Evolutionary conservation across 495 filamentous ascomycete genomes (phyloP), one percentile per base, ranked within the genome.

Genomic region (Aspergillus asperescens): DNA sequence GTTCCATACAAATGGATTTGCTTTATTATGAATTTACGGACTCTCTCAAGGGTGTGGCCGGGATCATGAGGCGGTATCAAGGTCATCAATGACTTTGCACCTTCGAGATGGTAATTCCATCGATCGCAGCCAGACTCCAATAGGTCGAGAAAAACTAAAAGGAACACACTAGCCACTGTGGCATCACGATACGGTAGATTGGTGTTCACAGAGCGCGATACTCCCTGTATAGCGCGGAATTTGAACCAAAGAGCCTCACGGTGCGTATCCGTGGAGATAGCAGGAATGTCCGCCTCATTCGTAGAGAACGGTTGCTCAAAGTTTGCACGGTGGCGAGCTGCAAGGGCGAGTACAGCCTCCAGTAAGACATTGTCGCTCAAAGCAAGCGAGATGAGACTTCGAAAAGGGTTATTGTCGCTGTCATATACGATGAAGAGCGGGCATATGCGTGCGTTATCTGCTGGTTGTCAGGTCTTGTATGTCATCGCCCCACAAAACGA

Each of bases 71-170:
- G 43, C 25, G 48, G 29, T 15, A 27, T 58, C 34, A 56, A 6
- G 3, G 54, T 46, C 45, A 79, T 70, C 4, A 81, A 60, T 8
- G 51, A 64, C 37, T 70, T 70, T 1, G 77, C 77, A 1, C 73
- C 77, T 49, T 77, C 70, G 35, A 81, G 65, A 45, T 81, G 78
- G 24, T 65, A 59, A 24, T 74, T 74, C 78, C 78, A 81, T 27
- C 64, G 66, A 29, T 73, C 72, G 35, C 68, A 72, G 1, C 77
- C 77, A 4, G 73, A 73, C 58, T 81, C 77, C 13, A 81, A 68
- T 3, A 81, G 67, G 34, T 79, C 71, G 24, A 81, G 69, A 50
- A 80, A 79, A 53, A 81, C 65, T 42, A 81, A 68, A 50, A 81
- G 76, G 23, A 79, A 72, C 0, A 76, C 69, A 10, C 71, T 71